Conservation (phyloP, 495 filamentous ascomycete species). For the Penicillium dipodomyicola region DNA sequence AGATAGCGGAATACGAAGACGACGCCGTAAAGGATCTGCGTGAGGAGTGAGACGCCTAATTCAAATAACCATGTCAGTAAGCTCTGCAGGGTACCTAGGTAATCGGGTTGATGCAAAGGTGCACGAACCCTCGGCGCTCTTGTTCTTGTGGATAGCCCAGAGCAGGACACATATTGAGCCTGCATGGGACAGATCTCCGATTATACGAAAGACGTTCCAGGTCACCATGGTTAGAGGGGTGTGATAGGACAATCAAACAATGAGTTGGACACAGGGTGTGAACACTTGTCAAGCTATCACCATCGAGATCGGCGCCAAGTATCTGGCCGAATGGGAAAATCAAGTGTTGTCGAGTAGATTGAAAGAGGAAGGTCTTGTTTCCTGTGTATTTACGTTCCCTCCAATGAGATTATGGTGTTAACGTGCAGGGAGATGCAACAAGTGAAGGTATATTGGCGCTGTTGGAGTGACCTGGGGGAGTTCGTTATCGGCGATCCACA, state of each 20-base stretch:
- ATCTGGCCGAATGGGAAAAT: background rate
- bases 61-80: conserved; percentile 16
- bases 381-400: background rate
- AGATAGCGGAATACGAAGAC: conserved; percentile 89
- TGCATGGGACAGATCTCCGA: conserved; percentile 80
- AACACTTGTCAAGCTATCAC: conserved; percentile 7
- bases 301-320: background rate
- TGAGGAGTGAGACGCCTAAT: conserved; percentile 87
- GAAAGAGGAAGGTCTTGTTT: background rate
- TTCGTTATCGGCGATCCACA: conserved; percentile 15
- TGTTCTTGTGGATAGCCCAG: conserved; percentile 84
- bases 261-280: background rate
- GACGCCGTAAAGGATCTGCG: conserved; percentile 79
- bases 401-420: background rate
- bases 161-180: conserved; percentile 85
- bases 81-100: background rate
- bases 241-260: background rate
- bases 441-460: conserved; percentile 7
- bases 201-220: conserved; percentile 70
- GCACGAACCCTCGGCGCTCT: conserved; percentile 75
- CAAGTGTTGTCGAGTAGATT: background rate
- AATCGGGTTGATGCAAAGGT: background rate
- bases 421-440: background rate
- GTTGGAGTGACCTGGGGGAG: conserved; percentile 10
- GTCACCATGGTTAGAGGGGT: conserved; percentile 25